Evolutionary conservation across 2,329 filamentous ascomycete genomes (phyloP), one percentile per base, ranked within the genome.

Genomic region (Fusarium staphyleae): DNA sequence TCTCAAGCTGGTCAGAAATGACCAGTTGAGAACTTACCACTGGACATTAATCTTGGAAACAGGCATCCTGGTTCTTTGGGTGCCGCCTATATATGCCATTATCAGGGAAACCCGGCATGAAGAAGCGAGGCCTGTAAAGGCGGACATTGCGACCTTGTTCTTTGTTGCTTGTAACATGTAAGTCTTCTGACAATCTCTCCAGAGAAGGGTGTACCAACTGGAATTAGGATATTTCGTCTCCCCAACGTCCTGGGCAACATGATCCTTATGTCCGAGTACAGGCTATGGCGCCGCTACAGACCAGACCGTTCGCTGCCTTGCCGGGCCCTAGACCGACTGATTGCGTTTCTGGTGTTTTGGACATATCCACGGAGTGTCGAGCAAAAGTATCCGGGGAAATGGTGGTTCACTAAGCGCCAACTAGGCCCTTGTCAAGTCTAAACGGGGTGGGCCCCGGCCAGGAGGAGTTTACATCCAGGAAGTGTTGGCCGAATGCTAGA

Each of bases 351-450:
- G 19, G 70, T 76, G n/a, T 72, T 75, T 39, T 77, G 74, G 73
- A 76, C 74, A 5, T 76, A 78, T 28, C 75, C 76, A 7, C 72
- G 73, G 34, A 71, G 67, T 15, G 63, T 76, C 4, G 72, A 76
- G 51, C 74, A 76, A 48, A 69, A 68, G 22, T 76, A 74, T 33
- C 72, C 72, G 3, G 67, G 64, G 19, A 66, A 16, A 47, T 70
- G 65, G 66, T 70, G 67, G 68, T 63, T 62, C 10, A 36, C 26
- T 10, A 53, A 35, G 8, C 28, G 41, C 11, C 9, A 36, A 14
- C 32, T 22, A 32, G 6, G 36, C 7, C 4, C 37, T 9, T 45
- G 33, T 22, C 26, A 51, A 24, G 45, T 42, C 43, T 55, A 40
- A 36, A 12, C 18, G 26, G 32, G 30, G 40, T 19, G 24, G 47